Percentiles rank a stretch among this genome's conserved stretches.
These are phyloP conservation scores for Rehmannia glutinosa DNA, from an alignment of 257 asterid genomes.

Conservation along the genomic window DNA sequence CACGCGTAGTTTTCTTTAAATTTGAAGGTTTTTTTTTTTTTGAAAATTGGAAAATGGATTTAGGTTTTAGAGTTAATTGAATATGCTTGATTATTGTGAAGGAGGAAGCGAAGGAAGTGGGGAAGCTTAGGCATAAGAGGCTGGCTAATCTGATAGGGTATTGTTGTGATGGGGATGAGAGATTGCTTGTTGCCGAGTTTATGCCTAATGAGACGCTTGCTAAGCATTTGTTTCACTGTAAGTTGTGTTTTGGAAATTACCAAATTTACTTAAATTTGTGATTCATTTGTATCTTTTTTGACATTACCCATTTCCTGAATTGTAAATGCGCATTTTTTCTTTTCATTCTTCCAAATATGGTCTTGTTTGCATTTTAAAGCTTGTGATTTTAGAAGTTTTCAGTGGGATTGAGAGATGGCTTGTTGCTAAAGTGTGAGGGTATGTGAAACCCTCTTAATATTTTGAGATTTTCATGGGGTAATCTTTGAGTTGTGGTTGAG, in stretches of 20 bases:
- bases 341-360: too few relatives aligned
- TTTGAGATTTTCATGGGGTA: neutral
- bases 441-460: neutral
- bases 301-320: neutral
- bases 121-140: constrained; percentile 91
- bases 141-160: constrained; percentile 97
- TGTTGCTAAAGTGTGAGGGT: neutral
- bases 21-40: neutral
- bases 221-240: constrained; percentile 93
- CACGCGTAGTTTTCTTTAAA: neutral
- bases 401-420: neutral
- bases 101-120: constrained; percentile 98
- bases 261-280: constrained; percentile 2
- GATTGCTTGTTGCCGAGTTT: constrained; percentile 92
- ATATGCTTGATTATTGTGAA: constrained; percentile 24
- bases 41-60: constrained; percentile 21
- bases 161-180: constrained; percentile 96
- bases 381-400: neutral
- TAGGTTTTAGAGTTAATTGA: constrained; percentile 16
- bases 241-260: constrained; percentile 12
- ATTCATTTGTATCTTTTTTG: neutral
- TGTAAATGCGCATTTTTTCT: neutral
- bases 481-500: neutral
- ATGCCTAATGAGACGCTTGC: constrained; percentile 99
- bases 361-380: neutral